Percentiles rank a stretch among this genome's conserved stretches.
Evolutionary conservation across 441 rosid species (phyloP).

Genomic region (Mallotus repandus): DNA sequence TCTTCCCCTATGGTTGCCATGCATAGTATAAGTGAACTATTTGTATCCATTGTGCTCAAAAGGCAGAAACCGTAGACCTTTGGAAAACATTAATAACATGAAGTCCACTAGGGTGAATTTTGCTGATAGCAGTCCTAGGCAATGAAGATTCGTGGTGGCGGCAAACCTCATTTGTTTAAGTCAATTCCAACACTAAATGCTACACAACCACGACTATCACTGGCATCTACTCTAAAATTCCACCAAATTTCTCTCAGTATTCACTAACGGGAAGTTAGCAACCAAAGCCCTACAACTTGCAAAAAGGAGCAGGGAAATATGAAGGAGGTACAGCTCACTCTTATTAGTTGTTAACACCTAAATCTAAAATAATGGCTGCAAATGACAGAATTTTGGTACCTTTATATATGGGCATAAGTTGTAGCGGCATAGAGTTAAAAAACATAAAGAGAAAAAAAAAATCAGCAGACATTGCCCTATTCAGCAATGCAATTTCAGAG

Average conservation of each 20-base stretch:
- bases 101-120: not conserved
- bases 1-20: no score
- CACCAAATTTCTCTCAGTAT: not conserved
- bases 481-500: slow-evolving; percentile 20
- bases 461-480: slow-evolving; percentile 1
- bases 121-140: not conserved
- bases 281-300: not conserved
- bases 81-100: no score
- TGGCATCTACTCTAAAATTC: no score
- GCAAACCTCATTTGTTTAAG: no score
- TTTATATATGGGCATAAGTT: not conserved
- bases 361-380: not conserved
- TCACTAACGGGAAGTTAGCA: not conserved
- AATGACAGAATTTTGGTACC: not conserved
- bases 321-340: not conserved
- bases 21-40: no score
- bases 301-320: not conserved
- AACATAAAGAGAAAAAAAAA: not conserved
- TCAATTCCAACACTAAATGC: not conserved
- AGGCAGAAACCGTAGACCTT: not conserved
- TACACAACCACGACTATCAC: not conserved
- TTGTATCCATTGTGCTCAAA: no score
- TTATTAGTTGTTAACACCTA: not conserved
- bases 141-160: not conserved
- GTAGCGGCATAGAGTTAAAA: not conserved